Evolutionary conservation across 2,329 filamentous ascomycete genomes (phyloP).

Genomic region (Epichloe amarillans): DNA sequence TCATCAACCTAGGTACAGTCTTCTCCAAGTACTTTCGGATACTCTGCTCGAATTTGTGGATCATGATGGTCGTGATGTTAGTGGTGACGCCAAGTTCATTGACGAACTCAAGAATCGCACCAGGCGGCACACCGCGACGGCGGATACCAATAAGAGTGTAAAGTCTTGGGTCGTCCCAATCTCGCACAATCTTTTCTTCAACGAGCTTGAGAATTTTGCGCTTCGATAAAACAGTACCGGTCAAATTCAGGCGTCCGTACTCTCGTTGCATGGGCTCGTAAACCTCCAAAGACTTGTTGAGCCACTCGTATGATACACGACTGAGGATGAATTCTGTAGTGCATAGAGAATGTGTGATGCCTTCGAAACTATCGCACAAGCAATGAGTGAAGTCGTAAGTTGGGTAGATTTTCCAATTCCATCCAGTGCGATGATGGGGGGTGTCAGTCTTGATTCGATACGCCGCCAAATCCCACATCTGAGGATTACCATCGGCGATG

Average conservation of each 20-base stretch:
- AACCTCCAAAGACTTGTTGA: conserved; percentile 68
- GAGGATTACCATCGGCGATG: conserved; percentile 70
- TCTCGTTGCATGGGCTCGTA: conserved; percentile 93
- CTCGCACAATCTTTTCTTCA: conserved; percentile 61
- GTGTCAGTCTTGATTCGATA: conserved; percentile 66
- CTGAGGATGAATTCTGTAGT: conserved; percentile 85
- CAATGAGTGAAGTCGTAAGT: conserved; percentile 91
- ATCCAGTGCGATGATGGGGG: conserved; percentile 67
- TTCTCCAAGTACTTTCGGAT: conserved; percentile 78
- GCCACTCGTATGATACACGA: conserved; percentile 78
- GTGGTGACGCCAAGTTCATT: conserved; percentile 88
- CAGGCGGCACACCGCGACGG: conserved; percentile 74
- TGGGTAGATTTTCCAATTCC: conserved; percentile 85
- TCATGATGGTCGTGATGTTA: conserved; percentile 63
- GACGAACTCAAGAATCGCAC: conserved; percentile 78
- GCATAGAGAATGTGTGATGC: conserved; percentile 82
- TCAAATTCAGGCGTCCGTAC: conserved; percentile 53
- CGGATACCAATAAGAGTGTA: conserved; percentile 79
- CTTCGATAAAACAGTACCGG: conserved; percentile 79
- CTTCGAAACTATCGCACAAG: conserved; percentile 83
- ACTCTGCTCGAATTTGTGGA: conserved; percentile 69
- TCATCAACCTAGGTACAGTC: conserved; percentile 78
- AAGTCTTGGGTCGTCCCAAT: conserved; percentile 83
- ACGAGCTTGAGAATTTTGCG: conserved; percentile 72
- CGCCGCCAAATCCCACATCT: conserved; percentile 93